A percentile compares a stretch with the other conserved stretches of the same genome.
These are phyloP conservation scores for Fusarium oxysporum DNA, from an alignment of 2,329 filamentous ascomycete species.

Conservation along the genomic window DNA sequence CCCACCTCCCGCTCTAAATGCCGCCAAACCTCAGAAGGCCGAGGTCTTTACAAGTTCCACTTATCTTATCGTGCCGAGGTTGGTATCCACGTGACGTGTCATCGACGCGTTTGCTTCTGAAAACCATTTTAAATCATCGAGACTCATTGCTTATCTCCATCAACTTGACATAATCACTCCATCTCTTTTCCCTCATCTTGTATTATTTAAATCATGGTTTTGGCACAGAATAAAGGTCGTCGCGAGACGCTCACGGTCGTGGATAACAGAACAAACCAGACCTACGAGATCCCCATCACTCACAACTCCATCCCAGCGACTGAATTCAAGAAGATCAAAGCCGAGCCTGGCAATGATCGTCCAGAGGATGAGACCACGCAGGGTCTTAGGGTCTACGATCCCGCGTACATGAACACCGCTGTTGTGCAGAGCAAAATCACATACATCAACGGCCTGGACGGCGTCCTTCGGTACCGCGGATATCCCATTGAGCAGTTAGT, in stretches of 20 bases:
- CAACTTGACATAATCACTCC: background rate
- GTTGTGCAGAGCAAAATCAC: conserved; percentile 62
- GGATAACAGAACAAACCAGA: conserved; percentile 62
- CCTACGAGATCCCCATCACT: conserved; percentile 61
- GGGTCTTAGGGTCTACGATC: conserved; percentile 62
- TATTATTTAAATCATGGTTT: conserved; percentile 1
- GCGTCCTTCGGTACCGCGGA: conserved; percentile 63
- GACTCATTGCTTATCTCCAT: conserved; percentile 1
- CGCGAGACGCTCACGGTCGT: conserved; percentile 56
- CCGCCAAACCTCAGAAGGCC: background rate
- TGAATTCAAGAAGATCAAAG: conserved; percentile 64
- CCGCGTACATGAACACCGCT: conserved; percentile 66
- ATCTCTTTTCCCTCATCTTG: background rate
- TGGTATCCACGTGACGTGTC: conserved; percentile 1
- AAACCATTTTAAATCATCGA: conserved; percentile 1
- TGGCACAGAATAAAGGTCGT: conserved; percentile 1
- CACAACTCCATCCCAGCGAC: conserved; percentile 63
- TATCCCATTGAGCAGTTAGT: conserved; percentile 65
- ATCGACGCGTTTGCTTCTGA: conserved; percentile 8
- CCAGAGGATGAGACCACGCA: conserved; percentile 60
- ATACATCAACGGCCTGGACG: conserved; percentile 64
- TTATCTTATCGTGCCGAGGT: conserved; percentile 12
- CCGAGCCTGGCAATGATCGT: conserved; percentile 49
- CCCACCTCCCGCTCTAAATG: background rate
- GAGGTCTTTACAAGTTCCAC: background rate